Base-by-base conservation (phyloP, 164 flowering plant genomes). In the Tetrastigma voinierianum region DNA sequence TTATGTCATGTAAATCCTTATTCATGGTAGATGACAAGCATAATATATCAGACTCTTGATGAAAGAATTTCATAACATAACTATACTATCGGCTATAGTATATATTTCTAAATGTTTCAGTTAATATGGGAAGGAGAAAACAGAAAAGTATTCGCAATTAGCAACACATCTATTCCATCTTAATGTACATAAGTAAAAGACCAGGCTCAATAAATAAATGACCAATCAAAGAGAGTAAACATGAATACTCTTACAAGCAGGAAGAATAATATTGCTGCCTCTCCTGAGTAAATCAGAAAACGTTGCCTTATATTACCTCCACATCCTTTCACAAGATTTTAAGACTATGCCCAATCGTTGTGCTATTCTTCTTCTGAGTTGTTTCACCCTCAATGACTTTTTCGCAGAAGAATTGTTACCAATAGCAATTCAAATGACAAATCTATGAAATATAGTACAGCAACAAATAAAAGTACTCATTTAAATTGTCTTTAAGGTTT, bases 361-460 rank as follows among this genome's bases (percentile, higher is more conserved):
- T n/a, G 85, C 76, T 61, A 84, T n/a, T n/a, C n/a, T 76, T 78
- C 87, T 83, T 73, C 74, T 78, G 67, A 96, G 91, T 72, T 93
- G 98, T 65, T 85, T n/a, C n/a, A n/a, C 90, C 78, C 96, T 96
- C 99, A 52, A 83, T 48, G 43, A 90, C 98, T 57, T 88, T 88
- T 71, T 78, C 84, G 89, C 78, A 73, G 32, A 61, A 32, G 4
- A 44, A 64, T 19, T 16, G 5, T 57, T 43, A 52, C 17, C 10
- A 7, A 46, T 20, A 18, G 60, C 9, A 51, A 61, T 18, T 58
- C 54, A 10, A 48, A 32, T 17, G 1, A 46, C 32, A 64, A 9
- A 17, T 40, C 13, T 16, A 62, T 17, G 20, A 19, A n/a, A 66
- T 24, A 57, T 48, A 46, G 32, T 7, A 32, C 2, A 32, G 40